These are phyloP conservation scores for Sclerotinia trifoliorum DNA, from an alignment of 2,329 filamentous ascomycete genomes.

Conservation along the genomic window DNA sequence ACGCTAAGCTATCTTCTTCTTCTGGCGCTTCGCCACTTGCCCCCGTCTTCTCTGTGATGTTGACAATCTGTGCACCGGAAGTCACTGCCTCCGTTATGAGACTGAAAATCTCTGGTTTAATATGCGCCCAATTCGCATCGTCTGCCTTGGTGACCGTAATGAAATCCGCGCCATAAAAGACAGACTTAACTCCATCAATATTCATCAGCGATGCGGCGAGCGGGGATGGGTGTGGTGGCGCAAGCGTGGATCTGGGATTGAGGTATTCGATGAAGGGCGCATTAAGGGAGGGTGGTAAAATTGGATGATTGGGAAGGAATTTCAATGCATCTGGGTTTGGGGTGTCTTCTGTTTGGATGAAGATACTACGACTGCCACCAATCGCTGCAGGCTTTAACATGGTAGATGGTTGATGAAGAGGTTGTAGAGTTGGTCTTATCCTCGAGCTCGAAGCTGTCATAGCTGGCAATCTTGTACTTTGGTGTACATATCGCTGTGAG, in stretches of 20 bases:
- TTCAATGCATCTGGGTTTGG: conserved; percentile 96
- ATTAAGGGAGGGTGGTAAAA: conserved; percentile 72
- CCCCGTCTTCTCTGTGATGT: conserved; percentile 59
- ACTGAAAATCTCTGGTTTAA: conserved; percentile 93
- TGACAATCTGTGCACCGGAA: conserved; percentile 78
- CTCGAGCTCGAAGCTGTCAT: conserved; percentile 49
- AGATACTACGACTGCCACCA: conserved; percentile 68
- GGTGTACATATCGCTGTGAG: conserved; percentile 44
- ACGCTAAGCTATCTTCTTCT: conserved; percentile 69
- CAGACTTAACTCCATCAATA: conserved; percentile 88
- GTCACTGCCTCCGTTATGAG: conserved; percentile 92
- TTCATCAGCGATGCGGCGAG: conserved; percentile 88
- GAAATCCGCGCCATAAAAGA: conserved; percentile 94
- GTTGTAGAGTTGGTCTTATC: conserved; percentile 47
- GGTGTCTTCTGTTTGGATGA: conserved; percentile 95
- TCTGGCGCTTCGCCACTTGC: conserved; percentile 49
- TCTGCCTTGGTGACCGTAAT: conserved; percentile 93
- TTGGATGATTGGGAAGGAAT: conserved; percentile 85
- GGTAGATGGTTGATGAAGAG: conserved; percentile 44
- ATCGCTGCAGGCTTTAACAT: conserved; percentile 42
- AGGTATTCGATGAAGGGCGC: conserved; percentile 90
- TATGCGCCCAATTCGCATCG: conserved; percentile 88
- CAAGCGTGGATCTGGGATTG: conserved; percentile 80
- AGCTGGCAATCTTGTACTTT: conserved; percentile 46
- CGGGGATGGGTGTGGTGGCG: conserved; percentile 85